Conservation (phyloP, 805 yeast species). For the Kurtzmaniella cleridarum region DNA sequence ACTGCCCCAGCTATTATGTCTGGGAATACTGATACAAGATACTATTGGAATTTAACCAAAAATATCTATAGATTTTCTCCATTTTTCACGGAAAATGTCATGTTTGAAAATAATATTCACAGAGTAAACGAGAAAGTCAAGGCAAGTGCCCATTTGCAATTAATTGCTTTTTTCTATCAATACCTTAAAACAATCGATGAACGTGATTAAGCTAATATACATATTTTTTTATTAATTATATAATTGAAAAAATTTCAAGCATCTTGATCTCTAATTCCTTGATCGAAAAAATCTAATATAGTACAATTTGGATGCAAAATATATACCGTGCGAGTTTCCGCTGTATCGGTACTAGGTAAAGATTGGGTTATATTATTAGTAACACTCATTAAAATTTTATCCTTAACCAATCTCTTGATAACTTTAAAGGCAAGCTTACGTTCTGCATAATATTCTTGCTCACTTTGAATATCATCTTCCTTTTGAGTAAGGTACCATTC, state of each 20-base stretch:
- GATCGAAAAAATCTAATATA: slow-evolving; percentile 60
- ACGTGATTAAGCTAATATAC: not conserved
- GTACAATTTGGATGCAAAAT: slow-evolving; percentile 78
- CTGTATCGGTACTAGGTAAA: slow-evolving; percentile 20
- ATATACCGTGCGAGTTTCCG: slow-evolving; percentile 27
- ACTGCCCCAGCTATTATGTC: slow-evolving; percentile 58
- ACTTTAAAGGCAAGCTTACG: slow-evolving; percentile 72
- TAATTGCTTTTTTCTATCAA: slow-evolving; percentile 51
- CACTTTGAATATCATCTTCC: slow-evolving; percentile 66
- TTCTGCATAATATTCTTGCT: slow-evolving; percentile 66
- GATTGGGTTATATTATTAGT: slow-evolving; percentile 16
- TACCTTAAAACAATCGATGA: slow-evolving; percentile 40
- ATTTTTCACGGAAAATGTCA: slow-evolving; percentile 26
- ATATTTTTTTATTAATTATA: not conserved
- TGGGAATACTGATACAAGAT: slow-evolving; percentile 67
- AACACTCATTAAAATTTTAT: slow-evolving; percentile 67
- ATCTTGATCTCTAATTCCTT: slow-evolving; percentile 17
- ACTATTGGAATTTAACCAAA: slow-evolving; percentile 57
- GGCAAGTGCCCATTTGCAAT: slow-evolving; percentile 54
- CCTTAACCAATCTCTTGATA: slow-evolving; percentile 75
- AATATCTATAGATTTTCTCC: slow-evolving; percentile 62
- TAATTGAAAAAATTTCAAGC: slow-evolving; percentile 6
- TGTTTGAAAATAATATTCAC: slow-evolving; percentile 41
- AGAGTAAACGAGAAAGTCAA: slow-evolving; percentile 58
- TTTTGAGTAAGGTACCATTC: slow-evolving; percentile 75